Percentiles rank a stretch among this genome's conserved stretches.
Conservation (phyloP, 75 land plant genomes). For the Picea sitchensis region DNA sequence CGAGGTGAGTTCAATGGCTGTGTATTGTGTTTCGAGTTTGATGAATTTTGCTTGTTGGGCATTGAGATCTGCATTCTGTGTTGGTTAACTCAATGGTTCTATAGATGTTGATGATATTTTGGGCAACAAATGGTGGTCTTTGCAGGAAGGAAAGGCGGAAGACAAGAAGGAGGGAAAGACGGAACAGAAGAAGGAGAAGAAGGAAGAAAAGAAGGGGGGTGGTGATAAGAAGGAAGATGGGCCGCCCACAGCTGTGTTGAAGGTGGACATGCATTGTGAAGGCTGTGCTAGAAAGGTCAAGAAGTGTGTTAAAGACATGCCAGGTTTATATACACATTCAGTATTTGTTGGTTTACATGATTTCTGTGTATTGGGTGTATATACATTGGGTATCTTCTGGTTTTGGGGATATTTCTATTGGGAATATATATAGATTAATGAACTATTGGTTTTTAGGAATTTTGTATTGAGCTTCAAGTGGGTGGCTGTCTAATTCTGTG, state of each 20-base stretch:
- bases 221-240: conserved; percentile 17
- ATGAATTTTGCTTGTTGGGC: background rate
- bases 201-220: conserved; percentile 18
- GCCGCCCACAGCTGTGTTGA: conserved; percentile 25
- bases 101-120: background rate
- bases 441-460: no score
- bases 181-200: conserved; percentile 3
- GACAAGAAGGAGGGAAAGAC: background rate
- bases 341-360: background rate
- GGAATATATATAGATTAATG: no score
- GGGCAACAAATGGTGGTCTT: background rate
- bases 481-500: background rate
- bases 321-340: conserved; percentile 14
- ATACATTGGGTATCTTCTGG: background rate
- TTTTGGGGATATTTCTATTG: background rate
- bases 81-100: background rate
- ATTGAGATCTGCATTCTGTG: conserved; percentile 7
- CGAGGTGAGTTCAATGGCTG: conserved; percentile 3
- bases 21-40: background rate
- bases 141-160: background rate
- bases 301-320: conserved; percentile 22
- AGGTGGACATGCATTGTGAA: conserved; percentile 60
- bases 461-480: no score
- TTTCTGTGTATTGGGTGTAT: background rate
- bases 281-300: conserved; percentile 52